A percentile compares a stretch with the other conserved stretches of the same genome.
phyloP scores from a whole-genome alignment of 208 protist species.

The Wallacemonas rigidus region DNA sequence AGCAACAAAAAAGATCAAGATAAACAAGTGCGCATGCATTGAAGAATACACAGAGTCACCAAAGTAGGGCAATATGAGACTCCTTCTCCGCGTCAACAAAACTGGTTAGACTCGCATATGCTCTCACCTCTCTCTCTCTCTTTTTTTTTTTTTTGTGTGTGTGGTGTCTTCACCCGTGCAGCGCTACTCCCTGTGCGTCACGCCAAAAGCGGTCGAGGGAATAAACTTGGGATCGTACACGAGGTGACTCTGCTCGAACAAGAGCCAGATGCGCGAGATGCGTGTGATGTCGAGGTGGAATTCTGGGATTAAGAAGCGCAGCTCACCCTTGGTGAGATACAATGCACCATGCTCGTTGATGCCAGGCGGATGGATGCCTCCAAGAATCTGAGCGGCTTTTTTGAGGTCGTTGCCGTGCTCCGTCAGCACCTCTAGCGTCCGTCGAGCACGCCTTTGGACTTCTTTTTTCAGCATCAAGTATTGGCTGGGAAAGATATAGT shows the following conservation, averaged over 20 bases:
- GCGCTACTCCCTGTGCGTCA: constrained; percentile 50
- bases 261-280: constrained; percentile 83
- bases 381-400: constrained; percentile 65
- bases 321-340: constrained; percentile 92
- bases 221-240: constrained; percentile 84
- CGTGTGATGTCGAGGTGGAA: constrained; percentile 86
- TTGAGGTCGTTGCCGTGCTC: constrained; percentile 71
- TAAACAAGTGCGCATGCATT: no score
- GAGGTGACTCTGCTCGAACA: constrained; percentile 89
- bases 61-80: not conserved
- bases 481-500: constrained; percentile 84
- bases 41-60: no score
- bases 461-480: constrained; percentile 83
- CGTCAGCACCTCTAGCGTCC: constrained; percentile 54
- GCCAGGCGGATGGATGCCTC: constrained; percentile 79
- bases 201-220: constrained; percentile 82
- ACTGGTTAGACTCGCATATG: not conserved
- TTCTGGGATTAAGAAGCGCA: constrained; percentile 73
- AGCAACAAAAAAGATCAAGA: no score
- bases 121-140: not conserved
- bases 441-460: constrained; percentile 43
- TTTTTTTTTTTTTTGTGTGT: constrained; percentile 8
- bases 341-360: constrained; percentile 84
- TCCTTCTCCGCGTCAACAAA: not conserved
- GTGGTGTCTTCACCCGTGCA: not conserved